Evolutionary conservation across 805 yeast species (phyloP), one percentile per base, ranked within the genome.

Genomic region (Blastobotrys parvus): DNA sequence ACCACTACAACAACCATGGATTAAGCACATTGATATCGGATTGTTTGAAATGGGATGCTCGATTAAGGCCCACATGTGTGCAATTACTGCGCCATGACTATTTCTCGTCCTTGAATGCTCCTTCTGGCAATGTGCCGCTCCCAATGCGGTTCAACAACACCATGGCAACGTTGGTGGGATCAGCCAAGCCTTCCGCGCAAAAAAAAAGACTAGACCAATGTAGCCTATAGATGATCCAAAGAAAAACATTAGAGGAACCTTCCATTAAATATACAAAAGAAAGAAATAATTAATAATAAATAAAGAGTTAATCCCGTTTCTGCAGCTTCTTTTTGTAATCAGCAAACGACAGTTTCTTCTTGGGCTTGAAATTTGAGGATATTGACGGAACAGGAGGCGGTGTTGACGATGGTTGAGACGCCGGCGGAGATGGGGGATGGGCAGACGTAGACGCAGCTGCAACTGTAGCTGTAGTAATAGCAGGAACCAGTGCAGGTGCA

Each of bases 21-120:
- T 30, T 21, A 3, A 41, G n/a, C n/a, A n/a, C n/a, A n/a, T n/a
- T 48, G 33, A 31, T 53, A 11, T 16, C 33, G 16, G 20, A 61
- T 1, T 82, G 89, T 52, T 65, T 88, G 27, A 64, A 71, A 40
- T 88, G 96, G 95, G 80, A 86, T 61, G 94, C 95, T 1, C 60
- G 62, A n/a, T 3, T 13, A 8, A 52, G 64, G 10, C 47, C 47
- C 34, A 21, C 52, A 3, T 51, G 56, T 7, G 33, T 33, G 10
- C 42, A 45, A 19, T 36, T 55, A 25, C 42, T 55, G 32, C 23
- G 17, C 35, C 35, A 32, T 16, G 11, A 15, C 4, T 17, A 15
- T 17, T 32, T 32, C 21, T 13, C 18, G 10, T 32, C 35, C 11
- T 17, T n/a, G 4, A 13, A 15, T 8, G 29, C 29, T 8, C 11